These are phyloP conservation scores for Anethum foeniculum DNA, from an alignment of 140 eudicot species.

Conservation along the genomic window DNA sequence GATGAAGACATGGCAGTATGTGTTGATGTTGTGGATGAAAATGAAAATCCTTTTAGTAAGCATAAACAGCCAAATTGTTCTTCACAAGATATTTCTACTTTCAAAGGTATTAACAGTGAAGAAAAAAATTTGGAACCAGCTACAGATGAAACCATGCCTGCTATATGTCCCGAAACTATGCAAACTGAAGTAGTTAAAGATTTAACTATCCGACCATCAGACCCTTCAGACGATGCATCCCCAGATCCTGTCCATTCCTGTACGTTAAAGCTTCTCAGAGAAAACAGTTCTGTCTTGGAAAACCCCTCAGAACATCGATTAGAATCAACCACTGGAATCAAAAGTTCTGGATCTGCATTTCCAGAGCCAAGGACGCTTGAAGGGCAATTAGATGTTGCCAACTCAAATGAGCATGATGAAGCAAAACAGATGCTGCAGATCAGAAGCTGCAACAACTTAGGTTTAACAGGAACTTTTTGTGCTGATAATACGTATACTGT, in stretches of 20 bases:
- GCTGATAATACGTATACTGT: slow-evolving; percentile 15
- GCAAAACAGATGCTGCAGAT: slow-evolving; percentile 9
- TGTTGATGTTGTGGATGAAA: slow-evolving; percentile 9
- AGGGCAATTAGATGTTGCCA: slow-evolving; percentile 1
- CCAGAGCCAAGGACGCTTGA: slow-evolving; percentile 11
- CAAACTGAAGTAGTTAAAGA: slow-evolving; percentile 4
- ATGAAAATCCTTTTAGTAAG: slow-evolving; percentile 9
- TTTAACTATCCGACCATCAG: background rate
- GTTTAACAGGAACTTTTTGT: slow-evolving; percentile 10
- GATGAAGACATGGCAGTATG: slow-evolving; percentile 10
- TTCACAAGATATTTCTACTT: slow-evolving; percentile 16
- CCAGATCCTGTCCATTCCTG: slow-evolving; percentile 11
- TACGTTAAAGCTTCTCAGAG: slow-evolving; percentile 2
- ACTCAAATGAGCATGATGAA: slow-evolving; percentile 17
- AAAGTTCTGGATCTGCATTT: slow-evolving; percentile 12
- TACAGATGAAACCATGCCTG: slow-evolving; percentile 10
- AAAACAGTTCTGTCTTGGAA: slow-evolving; percentile 3
- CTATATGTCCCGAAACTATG: slow-evolving; percentile 3
- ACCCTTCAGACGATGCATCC: background rate
- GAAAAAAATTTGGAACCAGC: slow-evolving; percentile 27
- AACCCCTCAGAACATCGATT: slow-evolving; percentile 16
- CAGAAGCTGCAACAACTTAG: slow-evolving; percentile 18
- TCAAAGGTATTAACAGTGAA: slow-evolving; percentile 9
- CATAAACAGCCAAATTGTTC: slow-evolving; percentile 17
- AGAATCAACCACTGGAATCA: slow-evolving; percentile 1